phyloP scores from a whole-genome alignment of 495 filamentous ascomycete species.

The Lindgomyces ingoldianus region DNA sequence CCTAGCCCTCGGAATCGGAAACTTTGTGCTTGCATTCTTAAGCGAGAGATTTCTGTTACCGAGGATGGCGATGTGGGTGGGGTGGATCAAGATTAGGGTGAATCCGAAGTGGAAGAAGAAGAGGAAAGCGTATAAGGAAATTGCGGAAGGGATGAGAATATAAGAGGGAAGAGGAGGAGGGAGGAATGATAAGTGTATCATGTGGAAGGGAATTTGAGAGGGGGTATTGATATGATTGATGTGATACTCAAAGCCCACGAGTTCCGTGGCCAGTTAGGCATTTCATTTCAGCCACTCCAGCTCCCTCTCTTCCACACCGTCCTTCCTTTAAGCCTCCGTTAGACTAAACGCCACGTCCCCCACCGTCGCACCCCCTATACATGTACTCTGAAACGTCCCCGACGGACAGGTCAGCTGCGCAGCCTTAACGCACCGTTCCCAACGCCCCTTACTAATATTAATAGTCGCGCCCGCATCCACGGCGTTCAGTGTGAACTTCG shows the following conservation, averaged over 20 bases:
- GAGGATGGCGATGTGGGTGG: conserved; percentile 66
- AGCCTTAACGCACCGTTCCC: conserved; percentile 55
- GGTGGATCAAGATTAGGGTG: conserved; percentile 56
- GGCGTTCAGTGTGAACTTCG: conserved; percentile 50
- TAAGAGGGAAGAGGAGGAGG: background rate
- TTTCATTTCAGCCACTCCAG: too few species aligned
- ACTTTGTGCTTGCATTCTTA: conserved; percentile 66
- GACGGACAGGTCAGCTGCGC: conserved; percentile 52
- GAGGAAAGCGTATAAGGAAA: conserved; percentile 83
- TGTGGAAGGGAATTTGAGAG: too few species aligned
- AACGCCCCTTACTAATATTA: conserved; percentile 54
- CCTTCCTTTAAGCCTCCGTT: conserved; percentile 14
- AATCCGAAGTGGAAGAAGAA: conserved; percentile 65
- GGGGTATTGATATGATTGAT: background rate
- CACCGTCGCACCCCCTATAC: conserved; percentile 52
- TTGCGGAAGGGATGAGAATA: conserved; percentile 69
- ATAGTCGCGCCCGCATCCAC: conserved; percentile 46
- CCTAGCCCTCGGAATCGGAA: conserved; percentile 64
- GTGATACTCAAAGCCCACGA: too few species aligned
- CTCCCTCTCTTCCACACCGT: background rate
- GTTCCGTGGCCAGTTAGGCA: too few species aligned
- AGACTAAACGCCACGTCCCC: conserved; percentile 54
- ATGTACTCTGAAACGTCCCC: conserved; percentile 50
- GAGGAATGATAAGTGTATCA: too few species aligned
- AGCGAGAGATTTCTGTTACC: conserved; percentile 73